Evolutionary conservation across 2,329 filamentous ascomycete genomes (phyloP), one percentile per base, ranked within the genome.

Genomic region (Claviceps fusiformis): DNA sequence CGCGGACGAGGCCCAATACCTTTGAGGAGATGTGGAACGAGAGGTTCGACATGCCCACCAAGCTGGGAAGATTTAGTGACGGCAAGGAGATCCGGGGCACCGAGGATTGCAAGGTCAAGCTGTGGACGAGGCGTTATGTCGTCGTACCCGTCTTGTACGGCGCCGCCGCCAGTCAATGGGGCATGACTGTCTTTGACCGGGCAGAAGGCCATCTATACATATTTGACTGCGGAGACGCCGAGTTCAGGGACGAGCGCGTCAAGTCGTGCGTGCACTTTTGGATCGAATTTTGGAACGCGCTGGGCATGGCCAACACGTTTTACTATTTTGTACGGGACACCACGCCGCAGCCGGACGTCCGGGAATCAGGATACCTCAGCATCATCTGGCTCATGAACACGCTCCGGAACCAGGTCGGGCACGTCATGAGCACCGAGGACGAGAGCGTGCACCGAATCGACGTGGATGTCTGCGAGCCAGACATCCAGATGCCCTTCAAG

Each of bases 161-260:
- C 17, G 7, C 24, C 41, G 37, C 9, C 11, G 19, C 43, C 7
- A n/a, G 19, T 35, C 55, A 60, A 37, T 62, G 60, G 61, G 55
- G 51, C 53, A 61, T 63, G 58, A 60, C 58, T 53, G 54, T 63
- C 39, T 63, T 62, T 41, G 61, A 63, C 53, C 60, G 61, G 11
- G 6, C 47, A 10, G 29, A 31, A 5, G 54, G 58, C 6, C 53
- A 61, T 11, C 37, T 63, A 39, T 62, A 58, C 56, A 58, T 63
- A 8, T 59, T 62, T 43, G 60, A 63, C 52, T 58, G 57, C 50
- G 47, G 50, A n/a, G 46, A 54, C 8, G 45, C 29, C 4, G 43
- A 48, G 5, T 27, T 44, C 29, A 58, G 54, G n/a, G 17, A 15
- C 10, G 44, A 55, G 27, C 59, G 61, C 15, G 31, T 61, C 51